These are phyloP conservation scores for Ascochyta lentis DNA, from an alignment of 2,329 filamentous ascomycete genomes.

Conservation along the genomic window DNA sequence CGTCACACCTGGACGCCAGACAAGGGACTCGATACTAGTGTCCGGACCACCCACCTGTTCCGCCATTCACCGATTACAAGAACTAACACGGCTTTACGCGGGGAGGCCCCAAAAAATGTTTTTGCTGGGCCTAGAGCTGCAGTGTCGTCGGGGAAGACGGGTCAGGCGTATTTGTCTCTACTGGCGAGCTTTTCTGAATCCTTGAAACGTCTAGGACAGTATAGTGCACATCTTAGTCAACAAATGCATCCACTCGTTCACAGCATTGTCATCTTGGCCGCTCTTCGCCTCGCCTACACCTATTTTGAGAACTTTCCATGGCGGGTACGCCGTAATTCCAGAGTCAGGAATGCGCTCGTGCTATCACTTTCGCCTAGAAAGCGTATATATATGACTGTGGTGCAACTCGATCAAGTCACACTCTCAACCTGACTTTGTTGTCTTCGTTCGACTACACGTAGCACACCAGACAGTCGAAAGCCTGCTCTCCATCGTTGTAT, in stretches of 20 bases:
- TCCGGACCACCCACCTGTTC: constrained; percentile 9
- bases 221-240: constrained; percentile 11
- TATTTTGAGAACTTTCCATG: constrained; percentile 5
- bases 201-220: constrained; percentile 7
- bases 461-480: background rate
- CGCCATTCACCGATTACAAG: constrained; percentile 15
- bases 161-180: constrained; percentile 16
- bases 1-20: constrained; percentile 4
- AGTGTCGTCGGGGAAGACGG: constrained; percentile 16
- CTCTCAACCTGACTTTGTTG: background rate
- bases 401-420: constrained; percentile 2
- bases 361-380: background rate
- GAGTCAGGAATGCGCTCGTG: constrained; percentile 3
- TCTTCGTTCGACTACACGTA: background rate
- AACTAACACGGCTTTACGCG: constrained; percentile 2
- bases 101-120: constrained; percentile 8
- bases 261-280: constrained; percentile 8
- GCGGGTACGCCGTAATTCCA: background rate
- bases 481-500: background rate
- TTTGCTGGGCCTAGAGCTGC: constrained; percentile 20
- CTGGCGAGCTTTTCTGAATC: constrained; percentile 1
- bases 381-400: constrained; percentile 12
- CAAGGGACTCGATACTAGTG: constrained; percentile 14
- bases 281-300: constrained; percentile 1
- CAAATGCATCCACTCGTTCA: constrained; percentile 7